Conservation (phyloP, 768 basidiomycete genomes). For the Lepiota venenata region DNA sequence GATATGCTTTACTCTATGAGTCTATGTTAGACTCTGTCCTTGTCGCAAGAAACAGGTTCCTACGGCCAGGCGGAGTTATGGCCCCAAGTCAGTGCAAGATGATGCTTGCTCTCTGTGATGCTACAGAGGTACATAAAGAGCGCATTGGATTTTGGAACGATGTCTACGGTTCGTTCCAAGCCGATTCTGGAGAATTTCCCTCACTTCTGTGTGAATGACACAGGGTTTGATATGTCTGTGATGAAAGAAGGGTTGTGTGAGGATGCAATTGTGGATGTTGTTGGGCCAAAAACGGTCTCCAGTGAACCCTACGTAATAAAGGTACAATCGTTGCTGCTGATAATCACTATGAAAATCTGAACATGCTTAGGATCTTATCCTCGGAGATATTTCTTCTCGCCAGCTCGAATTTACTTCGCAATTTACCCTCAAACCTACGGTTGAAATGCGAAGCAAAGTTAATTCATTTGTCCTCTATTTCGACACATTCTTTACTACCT, state of each 20-base stretch:
- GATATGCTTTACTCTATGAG: constrained; percentile 87
- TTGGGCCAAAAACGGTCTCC: constrained; percentile 59
- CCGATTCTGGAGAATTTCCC: background rate
- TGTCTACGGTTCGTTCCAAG: constrained; percentile 66
- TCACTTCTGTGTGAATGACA: background rate
- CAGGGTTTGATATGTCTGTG: constrained; percentile 84
- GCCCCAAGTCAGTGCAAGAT: constrained; percentile 89
- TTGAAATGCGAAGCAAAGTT: constrained; percentile 58
- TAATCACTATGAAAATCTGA: background rate
- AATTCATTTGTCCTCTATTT: constrained; percentile 89
- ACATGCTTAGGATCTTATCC: constrained; percentile 63
- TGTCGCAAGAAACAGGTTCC: constrained; percentile 81
- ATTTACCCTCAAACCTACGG: constrained; percentile 71
- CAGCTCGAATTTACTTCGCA: constrained; percentile 79
- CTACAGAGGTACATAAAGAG: constrained; percentile 72
- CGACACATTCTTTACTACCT: constrained; percentile 84
- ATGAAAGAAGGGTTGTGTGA: constrained; percentile 77
- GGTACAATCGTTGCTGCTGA: constrained; percentile 34
- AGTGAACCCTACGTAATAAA: constrained; percentile 66
- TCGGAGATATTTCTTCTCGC: constrained; percentile 57
- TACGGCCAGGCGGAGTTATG: constrained; percentile 77
- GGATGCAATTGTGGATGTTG: constrained; percentile 84
- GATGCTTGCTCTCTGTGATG: constrained; percentile 81
- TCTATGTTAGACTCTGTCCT: constrained; percentile 98
- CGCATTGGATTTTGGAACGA: constrained; percentile 87